Evolutionary conservation across 2,329 filamentous ascomycete genomes (phyloP).

Genomic region (Phialophora tarda): DNA sequence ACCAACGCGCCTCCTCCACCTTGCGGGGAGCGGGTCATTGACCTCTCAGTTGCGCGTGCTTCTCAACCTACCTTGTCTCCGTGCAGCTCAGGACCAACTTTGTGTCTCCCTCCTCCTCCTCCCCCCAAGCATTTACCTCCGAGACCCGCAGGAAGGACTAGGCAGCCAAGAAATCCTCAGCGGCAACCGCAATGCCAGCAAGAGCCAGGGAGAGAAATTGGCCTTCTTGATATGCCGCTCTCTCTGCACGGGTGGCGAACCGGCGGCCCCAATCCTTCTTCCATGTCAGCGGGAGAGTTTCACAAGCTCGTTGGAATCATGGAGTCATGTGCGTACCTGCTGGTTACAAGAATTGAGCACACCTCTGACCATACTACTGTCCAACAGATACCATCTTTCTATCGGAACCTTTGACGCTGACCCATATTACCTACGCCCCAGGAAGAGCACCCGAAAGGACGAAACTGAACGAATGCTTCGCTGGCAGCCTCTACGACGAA

Average conservation of each 20-base stretch:
- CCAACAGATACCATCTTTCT: conserved; percentile 18
- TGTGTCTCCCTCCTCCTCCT: background rate
- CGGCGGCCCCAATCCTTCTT: conserved; percentile 3
- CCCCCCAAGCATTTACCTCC: background rate
- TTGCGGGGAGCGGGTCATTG: background rate
- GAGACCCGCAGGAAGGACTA: background rate
- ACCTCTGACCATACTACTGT: background rate
- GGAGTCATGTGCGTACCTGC: conserved; percentile 19
- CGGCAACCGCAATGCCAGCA: background rate
- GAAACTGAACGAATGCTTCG: conserved; percentile 13
- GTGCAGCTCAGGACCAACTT: background rate
- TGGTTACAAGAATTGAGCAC: background rate
- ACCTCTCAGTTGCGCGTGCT: background rate
- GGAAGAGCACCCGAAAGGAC: background rate
- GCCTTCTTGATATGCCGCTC: background rate
- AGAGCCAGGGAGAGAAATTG: background rate
- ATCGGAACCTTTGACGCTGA: conserved; percentile 21
- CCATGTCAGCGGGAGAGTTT: conserved; percentile 10
- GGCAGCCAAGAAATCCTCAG: background rate
- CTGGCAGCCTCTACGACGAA: conserved; percentile 8
- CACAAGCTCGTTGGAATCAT: conserved; percentile 12
- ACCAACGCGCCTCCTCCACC: background rate
- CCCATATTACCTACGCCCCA: background rate
- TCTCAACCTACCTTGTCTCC: background rate
- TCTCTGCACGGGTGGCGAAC: conserved; percentile 13